Base-by-base conservation (phyloP, 768 basidiomycete genomes). In the Ramaria rubella region DNA sequence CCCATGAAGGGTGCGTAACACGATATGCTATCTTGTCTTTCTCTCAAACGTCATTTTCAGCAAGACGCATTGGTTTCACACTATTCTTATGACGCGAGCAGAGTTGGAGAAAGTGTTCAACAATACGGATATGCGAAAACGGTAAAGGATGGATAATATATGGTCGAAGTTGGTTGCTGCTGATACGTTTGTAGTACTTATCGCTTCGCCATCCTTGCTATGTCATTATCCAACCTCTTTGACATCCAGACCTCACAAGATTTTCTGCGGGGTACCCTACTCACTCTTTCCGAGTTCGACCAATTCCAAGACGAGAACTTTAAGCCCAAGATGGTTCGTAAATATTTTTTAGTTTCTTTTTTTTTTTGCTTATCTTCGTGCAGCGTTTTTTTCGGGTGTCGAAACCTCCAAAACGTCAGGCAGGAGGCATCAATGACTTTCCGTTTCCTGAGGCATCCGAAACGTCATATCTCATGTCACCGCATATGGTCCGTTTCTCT, bases 41-140 rank as follows among this genome's bases (percentile, higher is more conserved):
- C 38, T 2, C 43, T 58, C 8, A 30, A 27, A 4, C 26, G 7
- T 19, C 31, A 38, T 38, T 23, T 31, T 14, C 65, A 92, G 90
- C 52, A 83, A 82, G 54, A 84, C 83, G 60, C 85, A 90, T 66
- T 92, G 90, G 90, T 90, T 90, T 64, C 87, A 91, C 67, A 94
- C 92, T 12, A 83, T 94, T 62, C 77, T 88, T 65, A 80, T 94
- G 63, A 83, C 86, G 54, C 81, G 80, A 48, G 63, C 73, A 17
- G 92, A 92, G 53, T 80, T 94, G 3, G 85, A 89, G 57, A 80
- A 76, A 49, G 81, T 80, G 54, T 94, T 93, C 68, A 82, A 75
- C 62, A 90, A 87, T 65, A 68, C 69, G 6, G 81, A 79, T 19
- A 91, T 91, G 83, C 86, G 81, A 75, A 88, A 83, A 70, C 79